Percentiles rank a stretch among this genome's conserved stretches.
Evolutionary conservation across 768 basidiomycete genomes (phyloP).

Genomic region (Lentinus brumalis): DNA sequence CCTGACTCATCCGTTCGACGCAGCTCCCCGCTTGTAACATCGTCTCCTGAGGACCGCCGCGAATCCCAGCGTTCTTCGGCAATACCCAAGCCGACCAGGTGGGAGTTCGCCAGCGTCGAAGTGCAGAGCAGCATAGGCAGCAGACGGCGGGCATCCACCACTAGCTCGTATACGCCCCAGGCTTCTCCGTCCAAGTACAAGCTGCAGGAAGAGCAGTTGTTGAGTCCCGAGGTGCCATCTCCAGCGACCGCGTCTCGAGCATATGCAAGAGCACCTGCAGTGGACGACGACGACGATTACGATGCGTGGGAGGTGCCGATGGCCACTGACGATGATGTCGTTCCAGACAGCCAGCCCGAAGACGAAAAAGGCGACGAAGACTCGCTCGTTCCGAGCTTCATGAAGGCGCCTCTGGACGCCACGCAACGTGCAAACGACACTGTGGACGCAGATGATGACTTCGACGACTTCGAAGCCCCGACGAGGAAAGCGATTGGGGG

Average conservation of each 20-base stretch:
- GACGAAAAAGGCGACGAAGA: conserved; percentile 11
- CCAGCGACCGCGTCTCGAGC: neutral
- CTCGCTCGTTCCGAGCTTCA: conserved; percentile 10
- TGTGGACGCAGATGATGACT: neutral
- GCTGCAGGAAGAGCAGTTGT: neutral
- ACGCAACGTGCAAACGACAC: neutral
- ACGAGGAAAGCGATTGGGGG: neutral
- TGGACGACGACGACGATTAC: conserved; percentile 10
- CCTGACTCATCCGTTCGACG: neutral
- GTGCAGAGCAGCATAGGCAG: neutral
- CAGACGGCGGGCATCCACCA: neutral
- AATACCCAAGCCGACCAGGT: neutral
- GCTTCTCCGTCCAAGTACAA: neutral
- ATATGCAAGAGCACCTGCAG: neutral
- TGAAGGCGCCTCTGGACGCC: neutral
- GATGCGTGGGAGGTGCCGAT: conserved; percentile 18
- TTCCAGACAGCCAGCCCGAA: conserved; percentile 10
- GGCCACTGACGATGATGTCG: neutral
- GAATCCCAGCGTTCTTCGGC: neutral
- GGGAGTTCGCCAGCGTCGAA: conserved; percentile 3
- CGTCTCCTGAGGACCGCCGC: neutral
- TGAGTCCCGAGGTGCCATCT: conserved; percentile 5
- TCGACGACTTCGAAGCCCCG: neutral
- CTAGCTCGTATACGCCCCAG: neutral
- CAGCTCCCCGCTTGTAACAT: neutral